Conservation (phyloP, 352 stramenopile species). For the Pythium coloratum region DNA sequence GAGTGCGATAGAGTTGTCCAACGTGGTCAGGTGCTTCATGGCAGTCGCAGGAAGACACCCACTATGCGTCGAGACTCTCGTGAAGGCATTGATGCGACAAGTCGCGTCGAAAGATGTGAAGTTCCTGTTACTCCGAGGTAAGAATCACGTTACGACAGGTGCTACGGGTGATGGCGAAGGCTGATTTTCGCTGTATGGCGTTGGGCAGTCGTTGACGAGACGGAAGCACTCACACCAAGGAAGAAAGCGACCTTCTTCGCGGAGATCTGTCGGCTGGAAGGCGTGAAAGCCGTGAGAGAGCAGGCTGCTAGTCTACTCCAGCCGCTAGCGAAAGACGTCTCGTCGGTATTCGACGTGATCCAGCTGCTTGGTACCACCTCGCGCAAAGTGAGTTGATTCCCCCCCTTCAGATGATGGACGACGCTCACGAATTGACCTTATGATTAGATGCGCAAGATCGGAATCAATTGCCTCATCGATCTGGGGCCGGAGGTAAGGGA, state of each 20-base stretch:
- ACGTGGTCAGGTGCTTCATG: constrained; percentile 16
- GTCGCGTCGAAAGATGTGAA: constrained; percentile 1
- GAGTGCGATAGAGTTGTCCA: constrained; percentile 3
- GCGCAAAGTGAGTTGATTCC: constrained; percentile 12
- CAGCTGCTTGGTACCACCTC: constrained; percentile 15
- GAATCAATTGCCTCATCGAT: constrained; percentile 13
- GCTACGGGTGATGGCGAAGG: background rate
- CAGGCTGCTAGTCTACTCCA: constrained; percentile 9
- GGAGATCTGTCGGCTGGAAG: constrained; percentile 10
- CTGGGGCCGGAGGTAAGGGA: constrained; percentile 19
- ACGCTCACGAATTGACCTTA: no score
- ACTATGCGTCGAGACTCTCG: constrained; percentile 6
- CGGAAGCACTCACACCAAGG: constrained; percentile 7
- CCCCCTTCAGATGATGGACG: no score
- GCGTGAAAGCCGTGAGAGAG: constrained; percentile 10
- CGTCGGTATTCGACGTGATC: constrained; percentile 2
- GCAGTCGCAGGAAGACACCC: background rate
- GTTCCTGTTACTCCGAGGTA: constrained; percentile 9
- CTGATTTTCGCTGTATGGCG: background rate
- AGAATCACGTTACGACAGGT: background rate
- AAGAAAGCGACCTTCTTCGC: constrained; percentile 18
- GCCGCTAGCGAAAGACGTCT: background rate
- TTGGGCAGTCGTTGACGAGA: constrained; percentile 10
- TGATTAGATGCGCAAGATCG: constrained; percentile 18
- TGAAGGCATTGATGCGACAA: background rate